phyloP scores from a whole-genome alignment of 306 rosid species.

The Quercus ilex region DNA sequence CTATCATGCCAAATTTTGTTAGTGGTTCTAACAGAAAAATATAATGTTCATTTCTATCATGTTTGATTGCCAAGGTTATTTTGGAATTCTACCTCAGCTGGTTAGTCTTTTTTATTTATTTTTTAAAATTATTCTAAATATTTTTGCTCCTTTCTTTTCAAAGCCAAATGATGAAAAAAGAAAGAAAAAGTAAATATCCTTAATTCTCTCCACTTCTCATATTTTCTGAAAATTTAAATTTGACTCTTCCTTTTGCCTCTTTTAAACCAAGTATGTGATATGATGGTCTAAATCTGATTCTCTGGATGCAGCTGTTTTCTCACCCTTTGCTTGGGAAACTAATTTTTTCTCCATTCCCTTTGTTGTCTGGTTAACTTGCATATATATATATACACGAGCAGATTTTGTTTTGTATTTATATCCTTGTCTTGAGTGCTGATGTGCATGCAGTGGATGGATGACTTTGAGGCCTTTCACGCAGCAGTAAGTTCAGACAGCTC shows the following conservation, averaged over 20 bases:
- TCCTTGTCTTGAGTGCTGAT: conserved; percentile 8
- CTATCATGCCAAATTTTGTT: too few relatives aligned
- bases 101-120: background rate
- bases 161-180: background rate
- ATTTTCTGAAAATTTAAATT: background rate
- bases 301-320: conserved; percentile 1
- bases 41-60: too few relatives aligned
- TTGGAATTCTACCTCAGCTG: background rate
- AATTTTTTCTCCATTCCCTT: background rate
- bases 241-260: background rate
- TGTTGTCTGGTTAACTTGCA: background rate
- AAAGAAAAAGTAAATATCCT: background rate
- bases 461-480: conserved; percentile 76
- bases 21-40: too few relatives aligned
- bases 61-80: background rate
- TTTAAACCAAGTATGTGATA: background rate
- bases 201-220: background rate
- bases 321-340: background rate
- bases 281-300: background rate
- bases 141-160: background rate
- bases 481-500: conserved; percentile 58
- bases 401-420: conserved; percentile 4
- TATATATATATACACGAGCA: background rate
- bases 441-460: conserved; percentile 82
- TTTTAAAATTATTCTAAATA: background rate